phyloP scores from a whole-genome alignment of 2,329 filamentous ascomycete species.

The Cladophialophora chaetospira region DNA sequence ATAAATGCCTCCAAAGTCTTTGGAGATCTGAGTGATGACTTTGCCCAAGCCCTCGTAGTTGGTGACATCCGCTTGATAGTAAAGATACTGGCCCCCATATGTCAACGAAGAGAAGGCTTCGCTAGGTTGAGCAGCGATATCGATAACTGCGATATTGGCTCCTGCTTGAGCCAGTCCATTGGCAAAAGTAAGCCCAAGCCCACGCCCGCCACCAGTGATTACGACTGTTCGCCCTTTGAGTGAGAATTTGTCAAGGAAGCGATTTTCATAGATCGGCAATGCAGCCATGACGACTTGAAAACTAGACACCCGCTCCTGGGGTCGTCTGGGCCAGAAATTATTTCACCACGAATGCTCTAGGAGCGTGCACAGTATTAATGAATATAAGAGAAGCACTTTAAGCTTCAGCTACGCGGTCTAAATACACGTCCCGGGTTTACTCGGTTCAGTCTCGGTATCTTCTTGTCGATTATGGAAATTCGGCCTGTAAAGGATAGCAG shows the following conservation, averaged over 20 bases:
- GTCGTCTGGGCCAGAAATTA: too few relatives aligned
- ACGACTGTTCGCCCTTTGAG: conserved; percentile 30
- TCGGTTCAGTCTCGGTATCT: too few relatives aligned
- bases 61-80: conserved; percentile 16
- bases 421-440: too few relatives aligned
- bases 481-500: too few relatives aligned
- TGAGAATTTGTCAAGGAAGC: conserved; percentile 9
- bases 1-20: conserved; percentile 19
- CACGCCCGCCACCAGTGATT: conserved; percentile 31
- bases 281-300: too few relatives aligned
- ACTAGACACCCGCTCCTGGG: too few relatives aligned
- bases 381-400: too few relatives aligned
- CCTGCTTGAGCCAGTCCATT: conserved; percentile 25
- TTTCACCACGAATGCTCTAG: too few relatives aligned
- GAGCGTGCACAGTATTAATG: too few relatives aligned
- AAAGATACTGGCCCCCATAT: conserved; percentile 1
- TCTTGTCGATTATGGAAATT: too few relatives aligned
- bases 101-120: background rate
- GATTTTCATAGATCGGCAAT: too few relatives aligned
- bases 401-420: too few relatives aligned
- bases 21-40: conserved; percentile 6
- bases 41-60: conserved; percentile 4
- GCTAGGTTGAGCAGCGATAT: background rate
- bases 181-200: conserved; percentile 29
- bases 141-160: conserved; percentile 17